Base-by-base conservation (phyloP, 2,329 filamentous ascomycete genomes). In the Hypoxylon sp. region DNA sequence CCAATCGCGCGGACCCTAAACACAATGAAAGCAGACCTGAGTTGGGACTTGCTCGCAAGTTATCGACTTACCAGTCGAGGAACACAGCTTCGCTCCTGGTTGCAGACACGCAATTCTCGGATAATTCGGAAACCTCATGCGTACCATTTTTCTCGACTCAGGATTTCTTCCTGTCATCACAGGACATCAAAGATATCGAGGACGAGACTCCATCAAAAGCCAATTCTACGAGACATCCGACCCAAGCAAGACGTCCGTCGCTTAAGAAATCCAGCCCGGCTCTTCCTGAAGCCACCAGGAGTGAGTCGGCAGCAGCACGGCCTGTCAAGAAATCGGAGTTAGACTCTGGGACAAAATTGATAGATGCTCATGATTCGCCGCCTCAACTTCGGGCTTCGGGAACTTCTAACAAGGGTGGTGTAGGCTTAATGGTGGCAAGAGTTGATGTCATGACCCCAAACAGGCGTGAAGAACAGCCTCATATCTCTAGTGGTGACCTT, bases 111-210 rank as follows among this genome's bases (percentile, higher is more conserved):
- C 23, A 48, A 18, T 47, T 37, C 21, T 46, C 60, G 41, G 45
- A 40, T 13, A 55, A 21, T 11, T 37, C 42, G 5, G 52, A 48
- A 21, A 18, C 49, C 23, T 67, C 66, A 18, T 64, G 67, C 2
- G 63, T 77, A 10, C 67, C 74, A 0, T 74, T 76, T 48, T 69
- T 79, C 31, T 78, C 74, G 1, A 80, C 79, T 0, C 80, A 81
- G 56, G 80, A 82, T 60, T 53, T 81, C 1, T 57, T 75, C 1
- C 65, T 81, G 7, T 81, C 79, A 1, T 78, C 79, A 3, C 78
- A 82, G 57, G 79, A 82, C 38, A 54, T 81, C n/a, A 68, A 69
- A 33, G 79, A 81, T 17, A 70, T 81, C 31, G 73, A 75, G 38
- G 66, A 71, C 23, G 56, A 69, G 1, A 51, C 67, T 15, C 15